Conservation (phyloP, 495 filamentous ascomycete species). For the Neurospora sublineolata region DNA sequence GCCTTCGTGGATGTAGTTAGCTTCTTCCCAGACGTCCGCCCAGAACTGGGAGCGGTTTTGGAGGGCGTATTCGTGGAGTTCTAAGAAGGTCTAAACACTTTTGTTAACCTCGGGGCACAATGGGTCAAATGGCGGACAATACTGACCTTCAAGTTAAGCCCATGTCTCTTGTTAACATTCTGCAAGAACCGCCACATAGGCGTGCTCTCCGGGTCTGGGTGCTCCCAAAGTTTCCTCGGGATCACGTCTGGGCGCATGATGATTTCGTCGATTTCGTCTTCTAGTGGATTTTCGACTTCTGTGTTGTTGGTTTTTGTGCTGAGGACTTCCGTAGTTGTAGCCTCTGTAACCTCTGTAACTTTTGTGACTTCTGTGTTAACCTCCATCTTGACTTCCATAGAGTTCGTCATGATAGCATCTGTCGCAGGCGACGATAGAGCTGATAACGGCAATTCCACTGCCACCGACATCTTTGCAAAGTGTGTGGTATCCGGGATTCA, state of each 20-base stretch:
- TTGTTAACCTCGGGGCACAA: not conserved
- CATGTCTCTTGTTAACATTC: constrained; percentile 32
- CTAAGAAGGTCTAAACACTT: constrained; percentile 42
- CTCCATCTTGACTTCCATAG: not conserved
- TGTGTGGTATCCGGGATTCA: not conserved
- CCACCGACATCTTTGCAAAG: not conserved
- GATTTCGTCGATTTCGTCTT: not conserved
- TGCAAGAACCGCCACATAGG: constrained; percentile 42
- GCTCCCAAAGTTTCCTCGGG: constrained; percentile 27
- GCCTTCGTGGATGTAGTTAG: constrained; percentile 51
- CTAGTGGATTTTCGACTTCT: not conserved
- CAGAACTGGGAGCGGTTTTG: constrained; percentile 54
- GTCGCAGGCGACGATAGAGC: not conserved
- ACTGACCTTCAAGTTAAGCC: constrained; percentile 32
- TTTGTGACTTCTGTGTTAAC: not conserved
- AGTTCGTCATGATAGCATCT: not conserved
- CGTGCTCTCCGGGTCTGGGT: constrained; percentile 41
- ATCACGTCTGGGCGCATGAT: not conserved
- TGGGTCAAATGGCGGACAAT: not conserved
- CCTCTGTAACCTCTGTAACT: not conserved
- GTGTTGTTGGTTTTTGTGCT: not conserved
- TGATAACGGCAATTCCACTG: not conserved
- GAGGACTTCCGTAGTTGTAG: not conserved
- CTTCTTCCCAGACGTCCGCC: constrained; percentile 47
- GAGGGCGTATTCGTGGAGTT: constrained; percentile 54